Conservation (phyloP, 2,329 filamentous ascomycete genomes). For the Trichoderma atroviride region DNA sequence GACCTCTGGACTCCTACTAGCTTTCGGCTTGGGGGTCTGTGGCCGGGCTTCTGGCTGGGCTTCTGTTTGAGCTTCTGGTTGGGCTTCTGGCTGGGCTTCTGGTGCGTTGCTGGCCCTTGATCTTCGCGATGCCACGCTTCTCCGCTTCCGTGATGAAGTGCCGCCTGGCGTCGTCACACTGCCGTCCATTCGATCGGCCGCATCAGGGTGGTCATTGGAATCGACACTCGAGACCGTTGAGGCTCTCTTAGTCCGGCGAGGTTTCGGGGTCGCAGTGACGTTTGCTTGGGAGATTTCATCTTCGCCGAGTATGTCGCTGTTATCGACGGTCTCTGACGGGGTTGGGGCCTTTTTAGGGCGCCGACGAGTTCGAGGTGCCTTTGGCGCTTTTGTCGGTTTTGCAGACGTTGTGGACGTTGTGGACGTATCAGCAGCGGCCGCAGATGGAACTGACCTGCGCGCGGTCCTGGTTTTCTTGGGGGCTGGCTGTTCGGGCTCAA, state of each 20-base stretch:
- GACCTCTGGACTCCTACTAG: background rate
- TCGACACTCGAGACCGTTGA: slow-evolving; percentile 30
- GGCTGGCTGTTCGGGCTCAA: slow-evolving; percentile 63
- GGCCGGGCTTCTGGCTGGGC: background rate
- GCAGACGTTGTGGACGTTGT: background rate
- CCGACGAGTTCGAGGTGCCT: slow-evolving; percentile 45
- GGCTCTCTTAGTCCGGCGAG: slow-evolving; percentile 18
- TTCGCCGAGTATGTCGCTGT: slow-evolving; percentile 24
- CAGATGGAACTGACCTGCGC: slow-evolving; percentile 35
- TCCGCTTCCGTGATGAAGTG: slow-evolving; percentile 66
- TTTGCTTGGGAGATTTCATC: slow-evolving; percentile 25
- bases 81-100: background rate
- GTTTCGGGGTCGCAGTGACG: slow-evolving; percentile 15
- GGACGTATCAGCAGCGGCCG: slow-evolving; percentile 31
- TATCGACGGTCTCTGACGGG: slow-evolving; percentile 31
- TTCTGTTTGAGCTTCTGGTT: background rate
- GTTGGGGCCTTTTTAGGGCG: slow-evolving; percentile 48
- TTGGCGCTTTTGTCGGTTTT: background rate
- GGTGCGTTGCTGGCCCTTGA: slow-evolving; percentile 38
- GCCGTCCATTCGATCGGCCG: slow-evolving; percentile 38
- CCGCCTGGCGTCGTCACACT: slow-evolving; percentile 42
- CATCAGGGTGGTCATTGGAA: slow-evolving; percentile 43
- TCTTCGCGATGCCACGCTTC: slow-evolving; percentile 54
- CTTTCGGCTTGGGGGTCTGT: background rate
- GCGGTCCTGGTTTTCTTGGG: slow-evolving; percentile 52